Conservation (phyloP, 176 grass and related monocot genomes). For the Stipa capillata region DNA sequence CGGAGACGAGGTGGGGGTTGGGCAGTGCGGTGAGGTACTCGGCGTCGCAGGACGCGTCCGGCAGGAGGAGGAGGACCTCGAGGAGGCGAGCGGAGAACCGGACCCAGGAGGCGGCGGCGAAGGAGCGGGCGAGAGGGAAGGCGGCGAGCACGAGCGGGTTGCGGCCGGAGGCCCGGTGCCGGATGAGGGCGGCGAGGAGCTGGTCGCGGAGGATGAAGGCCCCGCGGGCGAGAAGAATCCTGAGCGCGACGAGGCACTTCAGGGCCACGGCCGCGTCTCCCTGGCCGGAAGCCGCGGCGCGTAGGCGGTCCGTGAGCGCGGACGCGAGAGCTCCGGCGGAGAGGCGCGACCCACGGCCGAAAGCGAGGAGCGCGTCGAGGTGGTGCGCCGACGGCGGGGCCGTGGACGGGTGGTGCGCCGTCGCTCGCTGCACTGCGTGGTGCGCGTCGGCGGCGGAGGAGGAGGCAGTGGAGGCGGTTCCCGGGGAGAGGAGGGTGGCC, state of each 20-base stretch:
- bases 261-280: conserved; percentile 50
- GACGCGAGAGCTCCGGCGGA: conserved; percentile 32
- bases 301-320: conserved; percentile 47
- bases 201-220: conserved; percentile 78
- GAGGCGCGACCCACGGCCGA: conserved; percentile 63
- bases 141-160: conserved; percentile 69
- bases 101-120: conserved; percentile 53
- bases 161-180: conserved; percentile 54
- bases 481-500: conserved; percentile 26
- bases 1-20: conserved; percentile 27
- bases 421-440: conserved; percentile 50
- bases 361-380: conserved; percentile 57
- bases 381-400: conserved; percentile 37
- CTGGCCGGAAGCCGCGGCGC: conserved; percentile 25
- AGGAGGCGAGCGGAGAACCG: conserved; percentile 66
- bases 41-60: not conserved
- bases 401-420: conserved; percentile 43
- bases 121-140: conserved; percentile 45
- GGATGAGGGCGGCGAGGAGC: conserved; percentile 34
- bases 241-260: conserved; percentile 60
- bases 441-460: conserved; percentile 30
- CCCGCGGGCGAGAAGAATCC: conserved; percentile 39
- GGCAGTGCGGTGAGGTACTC: conserved; percentile 43
- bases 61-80: conserved; percentile 53
- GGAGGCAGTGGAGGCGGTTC: not conserved